Evolutionary conservation across 345 rosid genomes (phyloP).

Genomic region (Psidium guajava): DNA sequence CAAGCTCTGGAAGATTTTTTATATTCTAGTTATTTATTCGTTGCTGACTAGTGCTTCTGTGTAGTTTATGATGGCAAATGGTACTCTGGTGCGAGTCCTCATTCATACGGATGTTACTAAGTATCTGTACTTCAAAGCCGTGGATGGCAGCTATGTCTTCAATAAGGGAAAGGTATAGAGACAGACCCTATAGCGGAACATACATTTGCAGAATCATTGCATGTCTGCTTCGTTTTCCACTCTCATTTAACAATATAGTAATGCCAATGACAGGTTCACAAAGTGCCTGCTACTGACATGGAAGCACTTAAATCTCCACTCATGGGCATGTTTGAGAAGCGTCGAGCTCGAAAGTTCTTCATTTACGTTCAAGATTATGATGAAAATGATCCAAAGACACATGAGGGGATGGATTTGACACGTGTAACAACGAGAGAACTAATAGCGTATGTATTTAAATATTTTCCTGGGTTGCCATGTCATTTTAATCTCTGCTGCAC

Average conservation of each 20-base stretch:
- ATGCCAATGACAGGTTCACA: slow-evolving; percentile 50
- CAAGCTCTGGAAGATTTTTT: not conserved
- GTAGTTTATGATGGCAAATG: slow-evolving; percentile 15
- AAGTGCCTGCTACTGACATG: slow-evolving; percentile 92
- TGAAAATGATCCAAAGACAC: slow-evolving; percentile 80
- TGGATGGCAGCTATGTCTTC: slow-evolving; percentile 10
- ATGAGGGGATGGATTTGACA: slow-evolving; percentile 85
- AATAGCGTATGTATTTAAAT: slow-evolving; percentile 53
- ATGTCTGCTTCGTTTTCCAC: not conserved
- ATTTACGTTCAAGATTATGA: slow-evolving; percentile 73
- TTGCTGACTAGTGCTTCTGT: not conserved
- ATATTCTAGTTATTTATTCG: not conserved
- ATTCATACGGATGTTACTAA: slow-evolving; percentile 11
- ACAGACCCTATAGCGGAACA: not conserved
- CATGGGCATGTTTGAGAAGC: slow-evolving; percentile 97
- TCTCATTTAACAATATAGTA: not conserved
- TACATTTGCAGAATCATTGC: not conserved
- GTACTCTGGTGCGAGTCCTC: slow-evolving; percentile 8
- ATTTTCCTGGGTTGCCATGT: not conserved
- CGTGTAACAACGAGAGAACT: slow-evolving; percentile 73
- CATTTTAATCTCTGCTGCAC: not conserved
- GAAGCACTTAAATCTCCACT: slow-evolving; percentile 92
- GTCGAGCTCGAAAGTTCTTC: slow-evolving; percentile 88
- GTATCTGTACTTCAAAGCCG: slow-evolving; percentile 14
- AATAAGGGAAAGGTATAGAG: slow-evolving; percentile 7